Percentiles rank a stretch among this genome's conserved stretches.
phyloP scores from a whole-genome alignment of 2,329 filamentous ascomycete species.

The Ceratocystis papillata region DNA sequence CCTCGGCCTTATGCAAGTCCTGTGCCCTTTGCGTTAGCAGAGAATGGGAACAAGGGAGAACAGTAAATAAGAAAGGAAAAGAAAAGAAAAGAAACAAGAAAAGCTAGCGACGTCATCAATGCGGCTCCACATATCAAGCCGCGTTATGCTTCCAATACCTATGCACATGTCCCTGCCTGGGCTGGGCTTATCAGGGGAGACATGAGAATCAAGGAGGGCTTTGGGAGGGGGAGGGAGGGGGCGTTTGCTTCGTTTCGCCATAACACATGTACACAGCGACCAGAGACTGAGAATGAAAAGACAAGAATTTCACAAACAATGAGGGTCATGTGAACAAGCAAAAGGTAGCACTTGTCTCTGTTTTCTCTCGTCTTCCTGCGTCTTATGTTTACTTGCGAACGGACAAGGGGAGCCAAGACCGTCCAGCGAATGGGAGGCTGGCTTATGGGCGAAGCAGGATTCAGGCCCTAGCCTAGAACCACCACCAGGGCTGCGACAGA shows the following conservation, averaged over 20 bases:
- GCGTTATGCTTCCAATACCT: not conserved
- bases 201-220: not conserved
- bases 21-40: not conserved
- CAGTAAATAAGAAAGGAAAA: too few relatives aligned
- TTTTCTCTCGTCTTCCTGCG: not conserved
- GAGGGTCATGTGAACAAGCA: not conserved
- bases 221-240: not conserved
- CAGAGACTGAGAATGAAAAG: not conserved
- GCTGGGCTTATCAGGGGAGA: not conserved
- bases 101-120: not conserved
- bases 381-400: not conserved
- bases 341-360: not conserved
- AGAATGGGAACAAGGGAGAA: not conserved
- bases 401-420: not conserved
- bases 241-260: not conserved
- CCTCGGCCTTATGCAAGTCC: not conserved
- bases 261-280: not conserved
- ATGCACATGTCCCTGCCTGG: not conserved
- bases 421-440: not conserved
- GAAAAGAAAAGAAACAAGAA: too few relatives aligned
- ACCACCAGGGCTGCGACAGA: not conserved
- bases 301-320: not conserved
- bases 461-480: not conserved
- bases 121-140: constrained; percentile 4
- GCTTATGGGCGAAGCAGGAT: not conserved